Conservation (phyloP, 768 basidiomycete species). For the Boletus barrowsii region DNA sequence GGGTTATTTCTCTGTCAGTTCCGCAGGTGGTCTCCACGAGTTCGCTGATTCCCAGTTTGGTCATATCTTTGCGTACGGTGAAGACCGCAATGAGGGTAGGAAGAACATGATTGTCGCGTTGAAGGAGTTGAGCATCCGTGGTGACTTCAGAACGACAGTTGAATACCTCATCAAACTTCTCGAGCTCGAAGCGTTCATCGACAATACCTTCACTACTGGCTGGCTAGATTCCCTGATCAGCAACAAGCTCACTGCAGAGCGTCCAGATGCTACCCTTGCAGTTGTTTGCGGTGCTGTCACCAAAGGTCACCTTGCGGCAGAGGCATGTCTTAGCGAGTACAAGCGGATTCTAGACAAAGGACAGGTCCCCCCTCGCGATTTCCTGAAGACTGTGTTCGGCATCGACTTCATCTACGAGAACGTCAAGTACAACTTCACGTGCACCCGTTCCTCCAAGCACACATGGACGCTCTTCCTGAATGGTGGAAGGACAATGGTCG, state of each 20-base stretch:
- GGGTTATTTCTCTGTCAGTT: slow-evolving; percentile 98
- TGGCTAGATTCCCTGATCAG: slow-evolving; percentile 98
- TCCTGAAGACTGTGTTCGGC: slow-evolving; percentile 93
- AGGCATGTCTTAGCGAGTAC: slow-evolving; percentile 90
- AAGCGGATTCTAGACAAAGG: slow-evolving; percentile 96
- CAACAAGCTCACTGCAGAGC: slow-evolving; percentile 94
- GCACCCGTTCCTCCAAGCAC: slow-evolving; percentile 82
- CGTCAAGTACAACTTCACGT: slow-evolving; percentile 92
- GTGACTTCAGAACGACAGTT: slow-evolving; percentile 97
- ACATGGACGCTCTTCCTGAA: slow-evolving; percentile 96
- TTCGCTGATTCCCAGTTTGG: slow-evolving; percentile 99
- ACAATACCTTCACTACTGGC: slow-evolving; percentile 97
- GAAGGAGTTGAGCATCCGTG: slow-evolving; percentile 97
- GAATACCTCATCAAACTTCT: slow-evolving; percentile 98
- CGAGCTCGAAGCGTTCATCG: slow-evolving; percentile 92
- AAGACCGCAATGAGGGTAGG: slow-evolving; percentile 89
- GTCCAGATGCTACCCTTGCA: slow-evolving; percentile 88
- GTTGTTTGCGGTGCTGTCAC: slow-evolving; percentile 96
- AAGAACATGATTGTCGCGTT: slow-evolving; percentile 99
- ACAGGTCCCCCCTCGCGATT: slow-evolving; percentile 92
- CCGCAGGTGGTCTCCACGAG: slow-evolving; percentile 95
- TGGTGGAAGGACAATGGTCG: slow-evolving; percentile 89
- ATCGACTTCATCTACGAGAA: slow-evolving; percentile 98
- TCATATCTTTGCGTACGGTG: slow-evolving; percentile 98
- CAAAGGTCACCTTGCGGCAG: slow-evolving; percentile 88